Base-by-base conservation (phyloP, 305 asterid genomes). In the Rubia tinctorum region DNA sequence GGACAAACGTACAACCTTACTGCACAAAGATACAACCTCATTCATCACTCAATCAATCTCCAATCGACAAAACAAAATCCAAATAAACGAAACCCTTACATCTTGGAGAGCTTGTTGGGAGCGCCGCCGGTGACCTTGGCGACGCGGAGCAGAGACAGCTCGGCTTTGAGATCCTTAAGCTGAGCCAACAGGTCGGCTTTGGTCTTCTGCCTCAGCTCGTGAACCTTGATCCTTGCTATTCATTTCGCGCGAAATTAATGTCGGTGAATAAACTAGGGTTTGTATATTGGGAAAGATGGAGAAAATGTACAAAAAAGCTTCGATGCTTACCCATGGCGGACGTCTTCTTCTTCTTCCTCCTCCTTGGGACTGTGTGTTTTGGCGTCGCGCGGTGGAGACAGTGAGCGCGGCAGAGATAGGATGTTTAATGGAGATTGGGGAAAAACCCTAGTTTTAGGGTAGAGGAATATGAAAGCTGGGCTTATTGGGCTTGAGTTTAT, bases 61-160 rank as follows among this genome's bases (percentile, higher is more conserved):
- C 25, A 9, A n/a, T 7, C 49, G 2, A 22, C n/a, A 43, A 39
- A 4, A 25, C 25, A 53, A 53, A 3, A 6, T 0, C 8, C 0
- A 43, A 11, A 47, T 0, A 40, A 23, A 49, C 14, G 22, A 30
- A 64, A 63, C 37, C 7, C 55, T 1, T 69, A 72, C 79, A 90
- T 88, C 69, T 88, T 90, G 65, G 94, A 90, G 40, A 90, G 91
- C 86, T 88, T 90, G 88, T 88, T 90, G 4, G 96, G 90, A 25
- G 92, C 92, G 37, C 95, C 92, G 23, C 92, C 92, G 64, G 96
- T 88, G 45, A 87, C 96, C 73, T 90, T 90, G 14, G 96, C 92
- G 62, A 90, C 94, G 17, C 96, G 79, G 42, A 90, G 86, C 62
- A 83, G 77, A 30, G 96, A 87, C n/a, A 90, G 81, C 84, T 90